Evolutionary conservation across 2,329 filamentous ascomycete genomes (phyloP), one percentile per base, ranked within the genome.

Genomic region (Pyrenophora seminiperda): DNA sequence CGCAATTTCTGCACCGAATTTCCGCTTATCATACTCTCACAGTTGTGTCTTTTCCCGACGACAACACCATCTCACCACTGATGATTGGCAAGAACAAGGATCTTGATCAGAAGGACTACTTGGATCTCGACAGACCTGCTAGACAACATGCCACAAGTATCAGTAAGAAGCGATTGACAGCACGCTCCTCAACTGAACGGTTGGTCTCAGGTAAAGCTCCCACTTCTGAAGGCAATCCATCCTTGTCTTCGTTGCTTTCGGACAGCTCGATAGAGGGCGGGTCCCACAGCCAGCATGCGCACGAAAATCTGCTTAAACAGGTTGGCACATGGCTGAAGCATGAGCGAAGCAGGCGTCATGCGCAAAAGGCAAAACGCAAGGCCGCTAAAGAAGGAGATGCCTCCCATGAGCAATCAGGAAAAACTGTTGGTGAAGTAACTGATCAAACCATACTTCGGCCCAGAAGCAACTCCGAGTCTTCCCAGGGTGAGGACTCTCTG

Each of bases 251-350:
- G 4, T 43, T 68, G 3, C 50, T 68, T 9, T 66, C 68, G 6
- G 66, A 68, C 5, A 66, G 68, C 24, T 67, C 68, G 4, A 53
- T 61, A 33, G 59, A 63, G 31, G 51, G 37, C 27, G 42, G 55
- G 5, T 43, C 62, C 7, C 60, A 67, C 18, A 29, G 51, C 9
- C 56, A 62, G 30, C 70, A 71, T 58, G 38, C 56, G 24, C 68
- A 72, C 24, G 69, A 74, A 15, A 65, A 65, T 36, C 66, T 95
- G 6, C 75, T 94, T 20, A 80, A 85, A 15, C 90, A 95, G 67
- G 85, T 97, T 11, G 81, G 83, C 19, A 85, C 90, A 58, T 97
- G 93, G 93, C 76, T 97, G 31, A 85, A 92, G 61, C 83, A 87
- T 41, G 91, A 97, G 74, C 88, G 87, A 66, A 75, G 79, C 24